Percentiles rank a stretch among this genome's conserved stretches.
phyloP scores from a whole-genome alignment of 2,329 filamentous ascomycete species.

The Knoxdaviesia proteae region DNA sequence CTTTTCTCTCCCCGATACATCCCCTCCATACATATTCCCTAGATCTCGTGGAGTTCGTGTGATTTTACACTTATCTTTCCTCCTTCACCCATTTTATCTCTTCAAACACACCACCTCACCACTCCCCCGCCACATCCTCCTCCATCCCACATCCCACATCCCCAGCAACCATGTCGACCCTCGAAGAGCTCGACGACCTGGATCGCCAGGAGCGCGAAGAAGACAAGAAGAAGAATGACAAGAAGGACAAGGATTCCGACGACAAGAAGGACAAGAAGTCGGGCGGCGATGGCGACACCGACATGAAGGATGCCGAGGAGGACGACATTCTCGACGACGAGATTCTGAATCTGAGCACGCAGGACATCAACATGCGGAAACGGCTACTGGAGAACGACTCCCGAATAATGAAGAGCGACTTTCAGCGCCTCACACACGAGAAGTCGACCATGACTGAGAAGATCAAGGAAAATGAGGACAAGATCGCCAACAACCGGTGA shows the following conservation, averaged over 20 bases:
- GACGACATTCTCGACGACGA: constrained; percentile 81
- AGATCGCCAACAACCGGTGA: constrained; percentile 97
- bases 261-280: constrained; percentile 14
- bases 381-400: constrained; percentile 92
- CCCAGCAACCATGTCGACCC: constrained; percentile 50
- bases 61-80: not conserved
- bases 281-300: constrained; percentile 48
- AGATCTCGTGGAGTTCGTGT: not conserved
- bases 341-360: constrained; percentile 78
- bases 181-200: constrained; percentile 80
- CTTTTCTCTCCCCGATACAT: not conserved
- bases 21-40: no score
- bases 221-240: constrained; percentile 1
- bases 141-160: not conserved
- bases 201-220: constrained; percentile 63
- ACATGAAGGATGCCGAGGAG: constrained; percentile 77
- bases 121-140: not conserved
- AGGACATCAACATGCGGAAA: constrained; percentile 81
- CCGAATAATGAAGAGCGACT: constrained; percentile 96
- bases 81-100: not conserved
- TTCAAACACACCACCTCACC: not conserved
- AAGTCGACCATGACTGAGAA: constrained; percentile 93
- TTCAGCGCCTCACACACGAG: constrained; percentile 81
- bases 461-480: constrained; percentile 97
- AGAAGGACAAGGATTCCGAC: constrained; percentile 20